Evolutionary conservation across 441 rosid genomes (phyloP).

Genomic region (Croton laevigatus): DNA sequence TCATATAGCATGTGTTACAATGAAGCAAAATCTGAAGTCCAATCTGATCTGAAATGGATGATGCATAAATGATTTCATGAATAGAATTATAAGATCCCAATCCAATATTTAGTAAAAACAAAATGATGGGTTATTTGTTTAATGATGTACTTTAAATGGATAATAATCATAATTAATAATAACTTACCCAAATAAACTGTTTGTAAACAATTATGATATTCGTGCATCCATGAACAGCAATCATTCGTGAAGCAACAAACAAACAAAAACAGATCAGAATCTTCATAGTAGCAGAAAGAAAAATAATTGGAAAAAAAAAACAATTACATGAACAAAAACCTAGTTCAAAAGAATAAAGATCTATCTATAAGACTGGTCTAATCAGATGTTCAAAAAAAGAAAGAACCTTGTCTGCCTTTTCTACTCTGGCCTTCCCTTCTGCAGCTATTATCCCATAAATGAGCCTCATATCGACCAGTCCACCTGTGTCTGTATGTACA

Average conservation of each 20-base stretch:
- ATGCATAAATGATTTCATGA: slow-evolving; percentile 13
- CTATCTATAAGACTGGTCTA: slow-evolving; percentile 1
- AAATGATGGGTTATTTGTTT: slow-evolving; percentile 28
- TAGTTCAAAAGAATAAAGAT: slow-evolving; percentile 22
- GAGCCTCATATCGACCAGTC: slow-evolving; percentile 98
- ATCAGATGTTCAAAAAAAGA: slow-evolving; percentile 20
- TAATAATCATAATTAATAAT: neutral
- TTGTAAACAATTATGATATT: slow-evolving; percentile 32
- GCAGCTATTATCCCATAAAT: slow-evolving; percentile 96
- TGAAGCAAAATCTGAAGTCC: slow-evolving; percentile 25
- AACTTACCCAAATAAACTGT: slow-evolving; percentile 90
- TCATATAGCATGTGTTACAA: slow-evolving; percentile 16
- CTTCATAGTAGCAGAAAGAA: slow-evolving; percentile 22
- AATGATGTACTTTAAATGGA: slow-evolving; percentile 12
- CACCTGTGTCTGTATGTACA: slow-evolving; percentile 63
- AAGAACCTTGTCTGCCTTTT: slow-evolving; percentile 93
- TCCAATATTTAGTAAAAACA: slow-evolving; percentile 21
- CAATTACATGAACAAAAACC: neutral
- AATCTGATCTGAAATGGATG: slow-evolving; percentile 18
- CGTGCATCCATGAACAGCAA: slow-evolving; percentile 38
- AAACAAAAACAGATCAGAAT: slow-evolving; percentile 35
- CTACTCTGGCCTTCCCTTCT: slow-evolving; percentile 95
- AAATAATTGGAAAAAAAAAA: neutral
- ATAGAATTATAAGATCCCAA: slow-evolving; percentile 4
- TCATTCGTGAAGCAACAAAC: slow-evolving; percentile 33